Evolutionary conservation across 306 rosid species (phyloP).

Genomic region (Alnus glutinosa): DNA sequence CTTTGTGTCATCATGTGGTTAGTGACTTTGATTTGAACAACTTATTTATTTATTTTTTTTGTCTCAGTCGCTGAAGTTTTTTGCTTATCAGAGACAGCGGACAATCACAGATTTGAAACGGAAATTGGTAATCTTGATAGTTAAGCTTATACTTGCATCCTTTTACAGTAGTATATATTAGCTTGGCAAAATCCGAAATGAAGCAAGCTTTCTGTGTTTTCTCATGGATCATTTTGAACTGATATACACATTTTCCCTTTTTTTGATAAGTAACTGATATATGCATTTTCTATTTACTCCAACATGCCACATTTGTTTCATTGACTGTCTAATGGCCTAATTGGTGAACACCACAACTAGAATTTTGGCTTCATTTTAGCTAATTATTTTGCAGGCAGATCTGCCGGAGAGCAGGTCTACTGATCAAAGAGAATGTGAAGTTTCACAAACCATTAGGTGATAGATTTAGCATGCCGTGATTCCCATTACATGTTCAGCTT

Average conservation of each 20-base stretch:
- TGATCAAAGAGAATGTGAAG: constrained; percentile 30
- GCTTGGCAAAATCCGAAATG: constrained; percentile 8
- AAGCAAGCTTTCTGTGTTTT: neutral
- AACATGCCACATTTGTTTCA: constrained; percentile 13
- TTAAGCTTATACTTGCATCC: constrained; percentile 21
- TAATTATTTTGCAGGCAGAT: constrained; percentile 45
- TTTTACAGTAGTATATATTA: neutral
- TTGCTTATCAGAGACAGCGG: constrained; percentile 53
- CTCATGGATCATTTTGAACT: constrained; percentile 19
- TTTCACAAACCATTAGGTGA: constrained; percentile 11
- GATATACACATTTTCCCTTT: neutral
- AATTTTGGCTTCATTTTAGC: neutral
- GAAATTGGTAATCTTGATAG: constrained; percentile 55
- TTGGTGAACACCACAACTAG: neutral
- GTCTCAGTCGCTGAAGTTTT: constrained; percentile 78
- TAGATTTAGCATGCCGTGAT: constrained; percentile 10
- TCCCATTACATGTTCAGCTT: constrained; percentile 11
- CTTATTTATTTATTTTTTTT: constrained; percentile 1
- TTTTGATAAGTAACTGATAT: no score
- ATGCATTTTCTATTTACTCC: neutral
- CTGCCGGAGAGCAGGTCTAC: constrained; percentile 37
- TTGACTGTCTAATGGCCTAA: constrained; percentile 5
- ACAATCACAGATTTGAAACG: constrained; percentile 54
- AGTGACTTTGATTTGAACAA: neutral
- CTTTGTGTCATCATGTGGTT: constrained; percentile 8